Conservation (phyloP, 768 basidiomycete genomes). For the Mycena chlorophos region DNA sequence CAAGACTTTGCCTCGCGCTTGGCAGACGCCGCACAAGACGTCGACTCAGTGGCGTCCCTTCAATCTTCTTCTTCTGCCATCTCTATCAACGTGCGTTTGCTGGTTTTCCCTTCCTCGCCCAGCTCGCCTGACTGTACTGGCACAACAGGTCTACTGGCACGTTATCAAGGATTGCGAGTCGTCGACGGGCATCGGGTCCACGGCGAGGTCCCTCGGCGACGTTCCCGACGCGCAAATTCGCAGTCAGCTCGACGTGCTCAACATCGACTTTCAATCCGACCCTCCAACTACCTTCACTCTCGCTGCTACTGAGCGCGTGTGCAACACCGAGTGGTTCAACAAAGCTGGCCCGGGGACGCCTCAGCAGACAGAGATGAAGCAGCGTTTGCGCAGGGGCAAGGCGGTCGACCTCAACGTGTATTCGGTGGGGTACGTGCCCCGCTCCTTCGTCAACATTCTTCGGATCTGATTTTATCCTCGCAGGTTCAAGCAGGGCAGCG, state of each 20-base stretch:
- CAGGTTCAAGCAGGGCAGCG: neutral
- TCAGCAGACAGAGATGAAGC: constrained; percentile 37
- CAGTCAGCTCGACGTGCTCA: constrained; percentile 41
- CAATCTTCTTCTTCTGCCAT: no score
- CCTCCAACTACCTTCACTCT: constrained; percentile 39
- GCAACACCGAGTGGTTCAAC: constrained; percentile 43
- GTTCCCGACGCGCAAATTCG: constrained; percentile 26
- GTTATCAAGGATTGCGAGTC: neutral
- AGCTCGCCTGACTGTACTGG: neutral
- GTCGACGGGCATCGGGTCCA: neutral
- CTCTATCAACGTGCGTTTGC: constrained; percentile 10
- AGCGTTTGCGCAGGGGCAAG: neutral
- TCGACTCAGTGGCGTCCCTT: no score
- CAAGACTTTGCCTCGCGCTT: no score
- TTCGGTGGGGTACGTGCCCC: neutral
- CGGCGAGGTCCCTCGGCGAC: neutral
- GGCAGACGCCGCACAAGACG: no score
- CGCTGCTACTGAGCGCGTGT: constrained; percentile 32
- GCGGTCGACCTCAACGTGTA: neutral
- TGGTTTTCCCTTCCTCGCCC: neutral
- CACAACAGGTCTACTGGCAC: neutral
- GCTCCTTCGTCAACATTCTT: neutral
- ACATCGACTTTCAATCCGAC: constrained; percentile 35
- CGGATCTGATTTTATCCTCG: neutral
- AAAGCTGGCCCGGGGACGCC: constrained; percentile 31